Conservation (phyloP, 176 grass and related monocot species). For the Lolium multiflorum region DNA sequence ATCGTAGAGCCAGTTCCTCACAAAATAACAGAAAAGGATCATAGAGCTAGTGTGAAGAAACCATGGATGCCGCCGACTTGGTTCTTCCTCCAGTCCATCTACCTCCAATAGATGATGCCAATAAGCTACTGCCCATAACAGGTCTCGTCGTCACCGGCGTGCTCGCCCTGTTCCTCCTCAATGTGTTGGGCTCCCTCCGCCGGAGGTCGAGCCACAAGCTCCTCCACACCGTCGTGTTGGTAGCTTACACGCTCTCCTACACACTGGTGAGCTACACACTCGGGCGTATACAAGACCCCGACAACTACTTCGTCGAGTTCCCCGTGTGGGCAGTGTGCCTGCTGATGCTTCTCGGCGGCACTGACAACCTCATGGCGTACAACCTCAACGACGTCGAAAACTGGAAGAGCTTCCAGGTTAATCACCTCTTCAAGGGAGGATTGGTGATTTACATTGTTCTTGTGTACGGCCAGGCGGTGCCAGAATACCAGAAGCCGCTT, state of each 20-base stretch:
- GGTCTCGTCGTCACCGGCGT: background rate
- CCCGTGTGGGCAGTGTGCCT: constrained; percentile 21
- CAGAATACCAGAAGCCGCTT: no score
- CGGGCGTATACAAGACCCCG: background rate
- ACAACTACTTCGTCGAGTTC: background rate
- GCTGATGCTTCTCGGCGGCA: constrained; percentile 8
- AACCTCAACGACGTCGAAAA: no score
- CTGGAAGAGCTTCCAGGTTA: no score
- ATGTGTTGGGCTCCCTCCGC: background rate
- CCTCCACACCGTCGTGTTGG: background rate
- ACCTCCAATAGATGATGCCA: background rate
- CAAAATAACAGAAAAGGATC: no score
- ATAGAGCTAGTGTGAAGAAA: background rate
- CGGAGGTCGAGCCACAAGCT: background rate
- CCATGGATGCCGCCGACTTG: background rate
- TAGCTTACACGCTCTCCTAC: background rate
- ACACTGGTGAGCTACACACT: background rate
- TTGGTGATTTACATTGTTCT: no score
- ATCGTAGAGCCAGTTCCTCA: no score
- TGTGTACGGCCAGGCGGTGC: no score
- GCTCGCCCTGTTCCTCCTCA: background rate
- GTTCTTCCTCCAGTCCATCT: background rate
- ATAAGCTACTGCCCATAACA: background rate
- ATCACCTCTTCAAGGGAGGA: no score
- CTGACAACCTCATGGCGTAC: background rate